Conservation (phyloP, 1,139 yeast genomes). For the Magnusiomyces suaveolens region DNA sequence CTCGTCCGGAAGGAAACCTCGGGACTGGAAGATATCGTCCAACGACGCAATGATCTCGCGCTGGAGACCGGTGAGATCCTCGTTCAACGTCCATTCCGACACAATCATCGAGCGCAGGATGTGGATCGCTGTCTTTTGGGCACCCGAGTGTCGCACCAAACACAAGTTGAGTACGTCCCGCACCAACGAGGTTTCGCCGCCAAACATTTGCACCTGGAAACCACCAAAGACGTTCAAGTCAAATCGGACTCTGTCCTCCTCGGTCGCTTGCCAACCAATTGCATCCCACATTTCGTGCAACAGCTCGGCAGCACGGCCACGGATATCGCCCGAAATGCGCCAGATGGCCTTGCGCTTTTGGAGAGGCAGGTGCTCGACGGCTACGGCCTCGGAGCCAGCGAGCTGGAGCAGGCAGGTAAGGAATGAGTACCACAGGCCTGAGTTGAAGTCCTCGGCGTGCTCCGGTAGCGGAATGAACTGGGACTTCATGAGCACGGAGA, state of each 20-base stretch:
- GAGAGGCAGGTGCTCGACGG: slow-evolving; percentile 38
- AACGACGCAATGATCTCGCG: slow-evolving; percentile 45
- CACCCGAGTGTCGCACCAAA: slow-evolving; percentile 53
- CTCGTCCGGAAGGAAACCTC: slow-evolving; percentile 43
- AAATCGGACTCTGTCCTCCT: slow-evolving; percentile 52
- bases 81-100: slow-evolving; percentile 56
- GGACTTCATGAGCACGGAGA: slow-evolving; percentile 28
- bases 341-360: slow-evolving; percentile 66
- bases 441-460: slow-evolving; percentile 49
- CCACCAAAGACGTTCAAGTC: slow-evolving; percentile 59
- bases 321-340: slow-evolving; percentile 53
- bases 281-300: slow-evolving; percentile 62
- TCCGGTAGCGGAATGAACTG: slow-evolving; percentile 47
- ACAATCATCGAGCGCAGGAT: slow-evolving; percentile 65
- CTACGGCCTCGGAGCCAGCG: slow-evolving; percentile 35
- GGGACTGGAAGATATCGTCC: slow-evolving; percentile 53
- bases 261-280: slow-evolving; percentile 58
- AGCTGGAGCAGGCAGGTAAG: slow-evolving; percentile 51
- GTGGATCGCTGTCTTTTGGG: slow-evolving; percentile 58
- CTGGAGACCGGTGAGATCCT: slow-evolving; percentile 51
- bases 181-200: slow-evolving; percentile 49
- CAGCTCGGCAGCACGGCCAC: slow-evolving; percentile 50
- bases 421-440: slow-evolving; percentile 44
- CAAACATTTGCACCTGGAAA: slow-evolving; percentile 58
- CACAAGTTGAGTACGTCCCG: slow-evolving; percentile 60